Conservation (phyloP, 768 basidiomycete species). For the Gymnopilus dilepis region DNA sequence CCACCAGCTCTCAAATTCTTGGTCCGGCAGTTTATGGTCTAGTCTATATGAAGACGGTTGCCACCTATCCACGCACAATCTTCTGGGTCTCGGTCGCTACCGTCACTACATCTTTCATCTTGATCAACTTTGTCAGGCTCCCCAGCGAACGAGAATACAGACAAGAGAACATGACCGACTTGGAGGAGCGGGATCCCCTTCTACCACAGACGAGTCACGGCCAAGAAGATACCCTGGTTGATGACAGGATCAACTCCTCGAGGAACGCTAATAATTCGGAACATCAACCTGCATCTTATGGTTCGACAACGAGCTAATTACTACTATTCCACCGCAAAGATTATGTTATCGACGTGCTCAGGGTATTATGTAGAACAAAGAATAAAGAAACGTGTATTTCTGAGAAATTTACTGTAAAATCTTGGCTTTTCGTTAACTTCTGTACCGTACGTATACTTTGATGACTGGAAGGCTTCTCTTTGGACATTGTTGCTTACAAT, state of each 20-base stretch:
- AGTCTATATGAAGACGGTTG: constrained; percentile 74
- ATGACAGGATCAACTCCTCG: background rate
- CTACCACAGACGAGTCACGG: background rate
- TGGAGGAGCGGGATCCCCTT: constrained; percentile 12
- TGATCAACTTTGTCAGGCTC: constrained; percentile 55
- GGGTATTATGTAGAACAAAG: too few species aligned
- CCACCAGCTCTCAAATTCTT: constrained; percentile 62
- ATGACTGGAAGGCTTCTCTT: background rate
- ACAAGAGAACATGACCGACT: constrained; percentile 13
- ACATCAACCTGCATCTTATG: background rate
- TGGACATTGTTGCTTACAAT: background rate
- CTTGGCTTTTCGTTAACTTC: background rate
- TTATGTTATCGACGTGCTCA: too few species aligned
- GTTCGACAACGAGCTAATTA: background rate
- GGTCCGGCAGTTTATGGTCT: constrained; percentile 77
- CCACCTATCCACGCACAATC: constrained; percentile 68
- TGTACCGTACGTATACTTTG: background rate
- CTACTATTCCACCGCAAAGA: too few species aligned
- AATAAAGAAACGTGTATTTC: background rate
- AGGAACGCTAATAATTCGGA: background rate
- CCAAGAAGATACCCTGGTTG: constrained; percentile 17
- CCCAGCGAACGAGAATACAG: constrained; percentile 22
- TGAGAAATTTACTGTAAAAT: background rate
- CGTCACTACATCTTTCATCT: constrained; percentile 45
- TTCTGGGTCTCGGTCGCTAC: constrained; percentile 60